phyloP scores from a whole-genome alignment of 176 grass and related monocot genomes.

The Aegilops longissima region DNA sequence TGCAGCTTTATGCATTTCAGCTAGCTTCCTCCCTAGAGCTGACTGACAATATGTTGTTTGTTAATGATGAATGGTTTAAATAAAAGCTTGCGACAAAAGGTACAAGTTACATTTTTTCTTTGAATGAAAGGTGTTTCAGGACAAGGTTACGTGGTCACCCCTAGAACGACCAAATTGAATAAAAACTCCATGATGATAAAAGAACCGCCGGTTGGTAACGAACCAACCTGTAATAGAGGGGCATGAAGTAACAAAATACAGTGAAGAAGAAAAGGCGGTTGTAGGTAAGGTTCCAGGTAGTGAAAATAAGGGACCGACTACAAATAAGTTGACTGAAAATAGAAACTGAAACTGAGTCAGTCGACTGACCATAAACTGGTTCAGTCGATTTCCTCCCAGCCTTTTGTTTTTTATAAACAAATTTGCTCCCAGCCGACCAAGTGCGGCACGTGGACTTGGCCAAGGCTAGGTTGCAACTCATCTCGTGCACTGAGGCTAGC shows the following conservation, averaged over 20 bases:
- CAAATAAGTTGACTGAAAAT: no score
- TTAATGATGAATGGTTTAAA: constrained; percentile 14
- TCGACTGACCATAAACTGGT: no score
- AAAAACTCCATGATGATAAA: constrained; percentile 98
- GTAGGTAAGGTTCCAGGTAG: not conserved
- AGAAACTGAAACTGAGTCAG: no score
- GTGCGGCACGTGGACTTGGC: no score
- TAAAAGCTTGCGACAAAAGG: not conserved
- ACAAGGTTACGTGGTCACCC: constrained; percentile 67
- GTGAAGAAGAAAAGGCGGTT: not conserved
- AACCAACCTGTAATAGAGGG: constrained; percentile 49
- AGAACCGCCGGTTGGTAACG: constrained; percentile 71
- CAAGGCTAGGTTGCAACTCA: no score
- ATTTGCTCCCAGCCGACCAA: no score
- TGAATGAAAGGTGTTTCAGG: constrained; percentile 16
- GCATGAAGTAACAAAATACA: not conserved
- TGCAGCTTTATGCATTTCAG: constrained; percentile 78
- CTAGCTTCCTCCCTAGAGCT: constrained; percentile 69
- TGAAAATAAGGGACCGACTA: not conserved
- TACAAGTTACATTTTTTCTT: constrained; percentile 17
- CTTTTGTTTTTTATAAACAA: no score
- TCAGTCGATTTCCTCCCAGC: no score
- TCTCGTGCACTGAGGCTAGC: no score
- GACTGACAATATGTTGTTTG: constrained; percentile 45
- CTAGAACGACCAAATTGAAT: constrained; percentile 81